These are phyloP conservation scores for Cyclostephanos tholiformis DNA, from an alignment of 108 stramenopile genomes.

Conservation along the genomic window DNA sequence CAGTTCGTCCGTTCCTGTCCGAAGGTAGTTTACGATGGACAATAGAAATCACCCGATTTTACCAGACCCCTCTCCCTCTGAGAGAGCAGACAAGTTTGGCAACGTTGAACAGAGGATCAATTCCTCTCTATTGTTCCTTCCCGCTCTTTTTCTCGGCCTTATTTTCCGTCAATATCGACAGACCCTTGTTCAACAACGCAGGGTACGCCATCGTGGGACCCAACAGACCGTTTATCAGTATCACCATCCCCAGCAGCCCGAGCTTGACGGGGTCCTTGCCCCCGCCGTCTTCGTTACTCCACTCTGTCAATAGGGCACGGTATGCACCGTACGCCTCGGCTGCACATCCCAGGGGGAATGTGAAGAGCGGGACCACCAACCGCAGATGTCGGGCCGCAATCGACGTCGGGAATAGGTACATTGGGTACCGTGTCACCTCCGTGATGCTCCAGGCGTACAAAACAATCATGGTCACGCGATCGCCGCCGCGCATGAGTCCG, in stretches of 20 bases:
- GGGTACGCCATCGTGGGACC: slow-evolving; percentile 62
- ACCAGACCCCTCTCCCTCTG: no score
- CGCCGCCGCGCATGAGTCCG: slow-evolving; percentile 3
- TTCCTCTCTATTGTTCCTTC: neutral
- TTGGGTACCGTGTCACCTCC: slow-evolving; percentile 60
- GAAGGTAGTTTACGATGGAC: no score
- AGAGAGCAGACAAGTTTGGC: no score
- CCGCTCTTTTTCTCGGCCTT: neutral
- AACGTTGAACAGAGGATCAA: neutral
- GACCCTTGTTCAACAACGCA: slow-evolving; percentile 53
- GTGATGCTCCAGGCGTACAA: slow-evolving; percentile 49
- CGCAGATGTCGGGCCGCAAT: slow-evolving; percentile 35
- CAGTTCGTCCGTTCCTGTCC: neutral
- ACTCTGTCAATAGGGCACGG: slow-evolving; percentile 16
- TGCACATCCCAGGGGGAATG: slow-evolving; percentile 52
- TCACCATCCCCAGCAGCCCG: slow-evolving; percentile 31
- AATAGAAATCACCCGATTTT: no score
- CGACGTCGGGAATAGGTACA: slow-evolving; percentile 56
- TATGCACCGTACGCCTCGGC: slow-evolving; percentile 52
- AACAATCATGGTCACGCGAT: slow-evolving; percentile 3
- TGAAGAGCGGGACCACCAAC: slow-evolving; percentile 46
- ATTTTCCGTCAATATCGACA: slow-evolving; percentile 42
- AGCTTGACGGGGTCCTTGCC: slow-evolving; percentile 22
- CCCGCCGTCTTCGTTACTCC: neutral
- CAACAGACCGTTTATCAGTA: slow-evolving; percentile 49